Evolutionary conservation across 2,329 filamentous ascomycete genomes (phyloP), one percentile per base, ranked within the genome.

Genomic region (Trichoderma breve): DNA sequence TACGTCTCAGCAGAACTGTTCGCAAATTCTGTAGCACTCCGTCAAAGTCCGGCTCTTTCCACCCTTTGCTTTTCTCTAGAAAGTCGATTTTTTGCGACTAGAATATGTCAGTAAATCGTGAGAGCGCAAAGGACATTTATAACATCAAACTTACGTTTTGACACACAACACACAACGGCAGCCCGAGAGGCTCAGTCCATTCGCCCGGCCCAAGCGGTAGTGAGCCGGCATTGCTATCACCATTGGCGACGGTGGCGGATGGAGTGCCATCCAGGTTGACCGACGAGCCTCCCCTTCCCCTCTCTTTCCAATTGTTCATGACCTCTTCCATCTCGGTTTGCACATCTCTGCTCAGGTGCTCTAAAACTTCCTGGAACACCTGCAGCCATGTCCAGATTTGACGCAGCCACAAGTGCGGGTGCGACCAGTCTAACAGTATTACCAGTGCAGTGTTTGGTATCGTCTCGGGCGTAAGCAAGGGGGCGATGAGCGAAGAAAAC

Each of bases 31-130:
- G 96, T 72, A 98, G 87, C 57, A 99, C 93, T 75, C 96, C 95
- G 80, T 99, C 96, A 78, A 99, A 99, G 77, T 97, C 92, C 75
- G 97, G 94, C 81, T 99, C 96, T 82, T 94, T 95, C 94, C 95
- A 99, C 15, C 92, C 90, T 72, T 95, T 91, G 65, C 94, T 95
- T 80, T 93, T 94, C 82, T 98, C 96, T 72, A 99, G 82, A 51
- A 90, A 88, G 78, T 98, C 95, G 81, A 98, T 97, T 80, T 93
- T 94, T 82, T 97, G 93, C 15, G 94, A 89, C 91, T 94, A 75
- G 3, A 66, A 72, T 78, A 78, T 76, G 81, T 60, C 67, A 64
- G 5, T 30, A 64, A 24, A 21, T 72, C 26, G 3, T 43, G 8
- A n/a, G 28, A 15, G 55, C 28, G 21, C 30, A 28, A 28, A 14